phyloP scores from a whole-genome alignment of 306 rosid genomes.

The Quercus wislizeni region DNA sequence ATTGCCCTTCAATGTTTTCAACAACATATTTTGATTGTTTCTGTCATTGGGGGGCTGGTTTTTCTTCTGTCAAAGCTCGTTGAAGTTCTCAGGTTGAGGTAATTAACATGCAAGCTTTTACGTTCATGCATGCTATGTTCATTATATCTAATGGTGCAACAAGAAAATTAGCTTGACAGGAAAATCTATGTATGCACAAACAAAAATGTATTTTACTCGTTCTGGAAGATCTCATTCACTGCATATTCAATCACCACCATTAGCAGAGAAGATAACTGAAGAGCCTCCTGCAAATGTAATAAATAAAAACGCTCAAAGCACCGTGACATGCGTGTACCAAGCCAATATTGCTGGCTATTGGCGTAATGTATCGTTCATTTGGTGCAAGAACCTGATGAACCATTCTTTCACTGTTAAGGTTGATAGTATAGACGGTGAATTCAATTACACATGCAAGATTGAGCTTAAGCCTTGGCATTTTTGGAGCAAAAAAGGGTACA shows the following conservation, averaged over 20 bases:
- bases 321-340: constrained; percentile 69
- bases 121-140: too few relatives aligned
- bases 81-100: too few relatives aligned
- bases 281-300: constrained; percentile 46
- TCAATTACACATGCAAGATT: constrained; percentile 58
- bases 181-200: not conserved
- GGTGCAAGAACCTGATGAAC: constrained; percentile 75
- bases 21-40: not conserved
- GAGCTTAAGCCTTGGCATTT: constrained; percentile 83
- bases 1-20: not conserved
- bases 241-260: constrained; percentile 30
- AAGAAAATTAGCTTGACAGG: too few relatives aligned
- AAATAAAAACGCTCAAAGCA: constrained; percentile 60
- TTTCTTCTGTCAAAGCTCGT: too few relatives aligned
- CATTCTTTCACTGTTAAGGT: constrained; percentile 55
- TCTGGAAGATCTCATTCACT: constrained; percentile 49
- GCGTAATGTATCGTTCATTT: constrained; percentile 58
- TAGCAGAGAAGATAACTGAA: constrained; percentile 61
- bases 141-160: too few relatives aligned
- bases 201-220: constrained; percentile 48
- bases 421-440: constrained; percentile 49
- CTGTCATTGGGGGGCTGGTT: too few relatives aligned
- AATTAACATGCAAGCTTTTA: too few relatives aligned
- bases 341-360: constrained; percentile 54
- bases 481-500: constrained; percentile 87